Conservation (phyloP, 192 early-diverging fungal genomes). For the Entomortierella beljakovae region DNA sequence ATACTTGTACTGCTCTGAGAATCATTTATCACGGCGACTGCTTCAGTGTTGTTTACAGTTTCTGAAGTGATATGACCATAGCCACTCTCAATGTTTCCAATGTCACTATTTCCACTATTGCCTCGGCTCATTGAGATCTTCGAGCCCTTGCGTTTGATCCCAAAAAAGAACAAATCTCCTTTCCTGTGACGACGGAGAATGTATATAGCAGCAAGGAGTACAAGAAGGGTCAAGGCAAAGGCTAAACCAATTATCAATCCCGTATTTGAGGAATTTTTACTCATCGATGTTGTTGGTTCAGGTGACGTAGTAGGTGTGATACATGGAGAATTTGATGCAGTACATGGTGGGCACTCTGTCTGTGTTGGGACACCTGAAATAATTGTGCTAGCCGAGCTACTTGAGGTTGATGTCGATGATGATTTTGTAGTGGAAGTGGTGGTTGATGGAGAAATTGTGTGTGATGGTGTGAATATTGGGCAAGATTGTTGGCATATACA, state of each 20-base stretch:
- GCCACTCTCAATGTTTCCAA: background rate
- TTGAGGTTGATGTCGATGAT: background rate
- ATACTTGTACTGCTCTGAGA: background rate
- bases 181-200: background rate
- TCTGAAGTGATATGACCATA: background rate
- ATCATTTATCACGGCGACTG: background rate
- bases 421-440: background rate
- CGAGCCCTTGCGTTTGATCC: slow-evolving; percentile 8
- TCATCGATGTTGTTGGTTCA: background rate
- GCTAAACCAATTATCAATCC: slow-evolving; percentile 16
- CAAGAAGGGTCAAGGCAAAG: background rate
- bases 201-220: background rate
- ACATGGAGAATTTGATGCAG: background rate
- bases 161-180: background rate
- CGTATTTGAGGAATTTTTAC: background rate
- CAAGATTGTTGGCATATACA: background rate
- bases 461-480: background rate
- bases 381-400: background rate
- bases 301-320: background rate
- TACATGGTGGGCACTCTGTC: too few species aligned
- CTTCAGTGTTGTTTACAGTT: background rate
- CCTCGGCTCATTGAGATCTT: slow-evolving; percentile 1
- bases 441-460: background rate
- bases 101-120: background rate
- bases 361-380: background rate